Percentiles rank a stretch among this genome's conserved stretches.
Conservation (phyloP, 768 basidiomycete genomes). For the Megacollybia marginata region DNA sequence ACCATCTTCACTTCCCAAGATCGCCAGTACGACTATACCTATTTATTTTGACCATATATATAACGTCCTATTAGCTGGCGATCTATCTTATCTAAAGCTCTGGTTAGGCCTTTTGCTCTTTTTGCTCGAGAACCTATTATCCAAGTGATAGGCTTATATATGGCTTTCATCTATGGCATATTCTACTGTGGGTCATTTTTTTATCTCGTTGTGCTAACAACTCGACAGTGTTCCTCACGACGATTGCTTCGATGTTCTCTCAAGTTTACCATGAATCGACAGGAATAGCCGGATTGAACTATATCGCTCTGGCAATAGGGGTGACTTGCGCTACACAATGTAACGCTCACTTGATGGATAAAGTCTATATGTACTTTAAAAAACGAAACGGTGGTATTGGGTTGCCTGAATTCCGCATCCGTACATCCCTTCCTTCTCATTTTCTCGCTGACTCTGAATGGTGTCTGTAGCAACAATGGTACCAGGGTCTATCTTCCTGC, state of each 20-base stretch:
- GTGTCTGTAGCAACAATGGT: constrained; percentile 41
- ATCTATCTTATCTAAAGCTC: constrained; percentile 39
- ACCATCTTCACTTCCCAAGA: constrained; percentile 36
- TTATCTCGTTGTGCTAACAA: background rate
- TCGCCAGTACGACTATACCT: constrained; percentile 26
- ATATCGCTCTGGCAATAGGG: constrained; percentile 65
- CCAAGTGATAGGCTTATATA: constrained; percentile 59
- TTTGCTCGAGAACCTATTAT: constrained; percentile 58
- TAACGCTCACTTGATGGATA: constrained; percentile 52
- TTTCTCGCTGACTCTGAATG: background rate
- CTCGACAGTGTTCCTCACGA: constrained; percentile 57
- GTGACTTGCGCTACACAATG: constrained; percentile 42
- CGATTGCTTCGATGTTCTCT: constrained; percentile 52
- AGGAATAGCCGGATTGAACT: constrained; percentile 62
- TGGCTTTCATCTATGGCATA: constrained; percentile 62
- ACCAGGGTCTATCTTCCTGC: constrained; percentile 50
- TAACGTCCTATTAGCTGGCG: constrained; percentile 33
- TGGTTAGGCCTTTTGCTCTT: constrained; percentile 63
- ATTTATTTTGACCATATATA: background rate
- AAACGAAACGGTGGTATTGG: constrained; percentile 39
- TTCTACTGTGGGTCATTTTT: constrained; percentile 39
- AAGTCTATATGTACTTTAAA: constrained; percentile 41
- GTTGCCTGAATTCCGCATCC: constrained; percentile 44
- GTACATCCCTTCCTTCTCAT: constrained; percentile 21
- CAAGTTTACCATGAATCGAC: constrained; percentile 41